These are phyloP conservation scores for Angomonas ambiguus DNA, from an alignment of 208 protist genomes.

Conservation along the genomic window DNA sequence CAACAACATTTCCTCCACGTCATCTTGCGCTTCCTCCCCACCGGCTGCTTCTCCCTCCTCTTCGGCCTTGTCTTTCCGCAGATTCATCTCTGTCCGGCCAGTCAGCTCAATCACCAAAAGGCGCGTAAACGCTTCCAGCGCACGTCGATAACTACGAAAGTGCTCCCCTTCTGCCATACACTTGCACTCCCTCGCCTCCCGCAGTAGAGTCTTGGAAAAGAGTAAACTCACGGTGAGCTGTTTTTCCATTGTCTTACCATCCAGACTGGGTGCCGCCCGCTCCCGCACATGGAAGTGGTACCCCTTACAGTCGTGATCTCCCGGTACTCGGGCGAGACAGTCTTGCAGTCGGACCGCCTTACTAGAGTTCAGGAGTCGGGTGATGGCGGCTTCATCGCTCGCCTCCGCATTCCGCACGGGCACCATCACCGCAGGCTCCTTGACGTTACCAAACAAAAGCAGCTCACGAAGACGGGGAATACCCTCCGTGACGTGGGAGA, in stretches of 20 bases:
- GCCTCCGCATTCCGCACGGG: conserved; percentile 65
- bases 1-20: conserved; percentile 13
- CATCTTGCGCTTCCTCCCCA: conserved; percentile 15
- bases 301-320: neutral
- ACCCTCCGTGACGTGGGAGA: conserved; percentile 99
- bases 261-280: neutral
- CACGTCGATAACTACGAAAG: conserved; percentile 43
- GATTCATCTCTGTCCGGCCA: neutral
- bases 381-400: conserved; percentile 64
- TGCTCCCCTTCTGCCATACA: conserved; percentile 80
- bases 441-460: conserved; percentile 95
- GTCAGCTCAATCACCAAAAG: conserved; percentile 27
- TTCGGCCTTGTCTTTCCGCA: neutral
- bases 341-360: conserved; percentile 51
- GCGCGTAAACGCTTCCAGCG: conserved; percentile 53
- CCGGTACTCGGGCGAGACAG: conserved; percentile 46
- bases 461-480: conserved; percentile 99
- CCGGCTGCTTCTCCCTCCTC: neutral
- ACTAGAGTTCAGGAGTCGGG: conserved; percentile 46
- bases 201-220: conserved; percentile 62
- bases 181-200: conserved; percentile 38
- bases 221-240: conserved; percentile 66
- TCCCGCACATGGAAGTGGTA: neutral
- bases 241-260: conserved; percentile 5
- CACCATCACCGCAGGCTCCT: conserved; percentile 78